These are phyloP conservation scores for Talaromyces funiculosus DNA, from an alignment of 2,329 filamentous ascomycete genomes.

Conservation along the genomic window DNA sequence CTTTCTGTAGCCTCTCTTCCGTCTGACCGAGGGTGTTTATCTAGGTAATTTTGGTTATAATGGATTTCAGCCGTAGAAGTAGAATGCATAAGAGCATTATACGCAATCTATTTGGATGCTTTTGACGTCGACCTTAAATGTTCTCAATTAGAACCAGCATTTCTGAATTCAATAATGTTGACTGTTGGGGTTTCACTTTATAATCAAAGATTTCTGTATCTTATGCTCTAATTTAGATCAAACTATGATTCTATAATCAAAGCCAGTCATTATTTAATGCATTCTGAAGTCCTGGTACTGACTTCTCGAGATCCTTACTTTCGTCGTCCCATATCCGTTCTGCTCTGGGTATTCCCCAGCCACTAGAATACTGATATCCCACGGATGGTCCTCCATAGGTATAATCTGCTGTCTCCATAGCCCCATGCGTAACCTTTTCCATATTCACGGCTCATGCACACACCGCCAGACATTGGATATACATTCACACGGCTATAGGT, in stretches of 20 bases:
- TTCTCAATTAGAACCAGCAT: background rate
- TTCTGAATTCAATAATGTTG: background rate
- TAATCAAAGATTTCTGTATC: background rate
- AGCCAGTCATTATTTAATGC: background rate
- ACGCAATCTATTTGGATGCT: background rate
- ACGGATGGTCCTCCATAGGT: background rate
- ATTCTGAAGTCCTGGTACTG: background rate
- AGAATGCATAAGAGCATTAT: background rate
- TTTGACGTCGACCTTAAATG: background rate
- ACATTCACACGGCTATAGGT: background rate
- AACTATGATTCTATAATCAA: background rate
- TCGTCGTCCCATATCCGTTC: background rate
- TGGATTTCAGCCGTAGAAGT: background rate
- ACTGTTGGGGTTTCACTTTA: background rate
- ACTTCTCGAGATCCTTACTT: too few species aligned
- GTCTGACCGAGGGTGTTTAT: background rate
- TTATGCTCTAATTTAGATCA: background rate
- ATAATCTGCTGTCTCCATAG: background rate
- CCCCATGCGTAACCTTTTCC: background rate
- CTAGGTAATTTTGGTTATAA: background rate
- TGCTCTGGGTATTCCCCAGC: background rate
- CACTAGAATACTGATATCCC: background rate
- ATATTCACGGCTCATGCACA: background rate
- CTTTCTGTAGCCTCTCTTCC: background rate
- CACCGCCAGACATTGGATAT: conserved; percentile 2